These are phyloP conservation scores for Ploettnerulaceae sp. DNA, from an alignment of 2,329 filamentous ascomycete genomes.

Conservation along the genomic window DNA sequence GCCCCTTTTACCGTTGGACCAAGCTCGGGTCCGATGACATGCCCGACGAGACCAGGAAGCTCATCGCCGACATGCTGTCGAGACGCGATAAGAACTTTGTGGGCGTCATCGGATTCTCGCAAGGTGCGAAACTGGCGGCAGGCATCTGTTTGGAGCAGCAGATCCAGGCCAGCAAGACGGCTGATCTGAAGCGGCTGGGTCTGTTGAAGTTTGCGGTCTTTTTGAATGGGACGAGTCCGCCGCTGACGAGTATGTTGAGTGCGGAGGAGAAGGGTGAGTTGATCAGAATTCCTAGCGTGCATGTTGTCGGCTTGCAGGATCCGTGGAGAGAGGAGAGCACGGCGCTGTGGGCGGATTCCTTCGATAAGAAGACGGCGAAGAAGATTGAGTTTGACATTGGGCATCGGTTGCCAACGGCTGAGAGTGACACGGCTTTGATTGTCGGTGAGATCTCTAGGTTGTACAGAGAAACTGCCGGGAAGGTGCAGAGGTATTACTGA, in stretches of 20 bases:
- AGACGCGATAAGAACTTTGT: conserved; percentile 41
- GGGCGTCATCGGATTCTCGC: conserved; percentile 60
- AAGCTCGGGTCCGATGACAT: conserved; percentile 4
- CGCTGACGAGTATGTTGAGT: conserved; percentile 12
- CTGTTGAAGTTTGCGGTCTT: conserved; percentile 23
- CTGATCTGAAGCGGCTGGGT: not conserved
- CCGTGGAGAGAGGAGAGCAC: conserved; percentile 21
- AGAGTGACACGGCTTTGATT: conserved; percentile 22
- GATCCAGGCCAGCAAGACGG: conserved; percentile 16
- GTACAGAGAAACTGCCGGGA: conserved; percentile 14
- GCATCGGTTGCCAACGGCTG: conserved; percentile 22
- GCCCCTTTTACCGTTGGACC: conserved; percentile 22
- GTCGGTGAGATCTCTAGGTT: conserved; percentile 23
- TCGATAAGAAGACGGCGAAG: conserved; percentile 15
- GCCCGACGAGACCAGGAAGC: conserved; percentile 11
- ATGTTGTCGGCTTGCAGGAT: conserved; percentile 25
- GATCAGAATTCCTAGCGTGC: conserved; percentile 21
- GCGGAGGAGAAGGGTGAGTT: conserved; percentile 12
- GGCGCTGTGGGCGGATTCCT: conserved; percentile 16
- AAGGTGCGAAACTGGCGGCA: conserved; percentile 58
- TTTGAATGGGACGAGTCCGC: conserved; percentile 19
- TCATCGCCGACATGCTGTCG: conserved; percentile 9
- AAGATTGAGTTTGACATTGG: conserved; percentile 25
- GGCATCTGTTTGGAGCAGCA: conserved; percentile 60
- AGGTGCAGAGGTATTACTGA: conserved; percentile 3